Conservation (phyloP, 2,329 filamentous ascomycete species). For the Beauveria bassiana region DNA sequence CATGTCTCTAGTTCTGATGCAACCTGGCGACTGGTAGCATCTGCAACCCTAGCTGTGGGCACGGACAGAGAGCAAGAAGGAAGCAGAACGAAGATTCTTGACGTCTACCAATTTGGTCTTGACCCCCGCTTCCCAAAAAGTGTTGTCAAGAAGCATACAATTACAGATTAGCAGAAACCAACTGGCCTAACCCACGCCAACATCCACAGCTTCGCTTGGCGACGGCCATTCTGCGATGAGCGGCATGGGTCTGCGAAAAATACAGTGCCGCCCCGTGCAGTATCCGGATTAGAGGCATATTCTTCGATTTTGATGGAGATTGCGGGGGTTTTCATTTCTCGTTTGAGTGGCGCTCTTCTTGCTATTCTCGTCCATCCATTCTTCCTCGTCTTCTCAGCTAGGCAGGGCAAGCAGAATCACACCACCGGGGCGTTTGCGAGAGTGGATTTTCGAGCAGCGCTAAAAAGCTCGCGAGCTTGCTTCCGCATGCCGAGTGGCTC, state of each 20-base stretch:
- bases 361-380: not conserved
- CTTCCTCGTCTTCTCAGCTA: not conserved
- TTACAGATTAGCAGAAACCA: not conserved
- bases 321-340: not conserved
- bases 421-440: not conserved
- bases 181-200: not conserved
- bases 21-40: not conserved
- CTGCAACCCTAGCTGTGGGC: constrained; percentile 6
- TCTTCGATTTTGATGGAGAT: not conserved
- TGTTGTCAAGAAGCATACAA: too few species aligned
- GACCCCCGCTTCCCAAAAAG: not conserved
- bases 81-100: not conserved
- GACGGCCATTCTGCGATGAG: not conserved
- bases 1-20: constrained; percentile 4
- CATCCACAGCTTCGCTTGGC: not conserved
- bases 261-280: not conserved
- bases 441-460: not conserved
- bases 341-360: not conserved
- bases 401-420: not conserved
- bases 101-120: not conserved
- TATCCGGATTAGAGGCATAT: not conserved
- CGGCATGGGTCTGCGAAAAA: not conserved
- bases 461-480: not conserved
- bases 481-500: not conserved
- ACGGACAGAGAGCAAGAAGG: not conserved